Conservation (phyloP, 805 yeast genomes). For the Ogataea glucozyma region DNA sequence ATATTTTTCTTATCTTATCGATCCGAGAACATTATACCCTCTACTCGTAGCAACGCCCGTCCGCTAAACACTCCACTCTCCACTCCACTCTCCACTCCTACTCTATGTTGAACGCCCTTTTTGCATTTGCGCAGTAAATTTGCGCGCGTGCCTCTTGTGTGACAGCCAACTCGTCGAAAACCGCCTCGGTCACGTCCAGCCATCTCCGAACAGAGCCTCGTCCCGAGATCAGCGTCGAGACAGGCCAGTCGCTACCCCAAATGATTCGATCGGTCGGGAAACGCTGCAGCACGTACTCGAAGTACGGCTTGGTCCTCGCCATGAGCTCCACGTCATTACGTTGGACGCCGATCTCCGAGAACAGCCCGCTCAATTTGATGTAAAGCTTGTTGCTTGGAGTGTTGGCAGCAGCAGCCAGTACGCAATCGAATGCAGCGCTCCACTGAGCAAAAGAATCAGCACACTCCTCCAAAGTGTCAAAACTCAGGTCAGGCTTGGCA, state of each 20-base stretch:
- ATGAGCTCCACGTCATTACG: slow-evolving; percentile 13
- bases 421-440: slow-evolving; percentile 25
- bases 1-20: no score
- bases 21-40: no score
- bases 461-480: slow-evolving; percentile 6
- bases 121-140: slow-evolving; percentile 8
- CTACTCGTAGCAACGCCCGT: no score
- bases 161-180: slow-evolving; percentile 4
- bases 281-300: slow-evolving; percentile 38
- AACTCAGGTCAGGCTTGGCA: slow-evolving; percentile 40
- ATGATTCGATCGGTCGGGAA: slow-evolving; percentile 41
- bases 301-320: slow-evolving; percentile 35
- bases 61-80: not conserved
- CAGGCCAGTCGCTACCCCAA: slow-evolving; percentile 17
- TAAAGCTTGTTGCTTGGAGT: slow-evolving; percentile 9
- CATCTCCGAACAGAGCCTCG: slow-evolving; percentile 5
- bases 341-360: slow-evolving; percentile 12
- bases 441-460: slow-evolving; percentile 22
- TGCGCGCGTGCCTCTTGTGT: not conserved
- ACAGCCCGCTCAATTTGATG: slow-evolving; percentile 17
- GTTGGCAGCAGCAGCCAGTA: slow-evolving; percentile 12
- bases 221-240: slow-evolving; percentile 9
- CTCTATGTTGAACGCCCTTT: slow-evolving; percentile 3
- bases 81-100: no score
- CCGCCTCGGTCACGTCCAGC: slow-evolving; percentile 7